phyloP scores from a whole-genome alignment of 352 stramenopile species.

The Phytophthora foliorum region DNA sequence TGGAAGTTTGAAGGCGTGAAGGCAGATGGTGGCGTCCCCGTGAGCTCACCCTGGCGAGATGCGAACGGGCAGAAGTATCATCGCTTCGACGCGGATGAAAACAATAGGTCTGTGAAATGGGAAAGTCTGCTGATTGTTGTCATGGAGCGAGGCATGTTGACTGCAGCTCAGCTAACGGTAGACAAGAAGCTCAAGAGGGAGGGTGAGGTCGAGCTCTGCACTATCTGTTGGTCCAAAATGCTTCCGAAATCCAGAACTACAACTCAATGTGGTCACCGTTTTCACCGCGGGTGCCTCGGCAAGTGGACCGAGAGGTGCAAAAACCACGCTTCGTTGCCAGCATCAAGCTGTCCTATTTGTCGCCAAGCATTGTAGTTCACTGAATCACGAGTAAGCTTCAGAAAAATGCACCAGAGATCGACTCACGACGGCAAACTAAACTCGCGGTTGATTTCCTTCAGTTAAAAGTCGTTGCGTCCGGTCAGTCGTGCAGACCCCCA shows the following conservation, averaged over 20 bases:
- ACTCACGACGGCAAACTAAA: no score
- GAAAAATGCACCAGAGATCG: no score
- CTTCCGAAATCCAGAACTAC: background rate
- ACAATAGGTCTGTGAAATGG: slow-evolving; percentile 19
- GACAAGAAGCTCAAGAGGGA: background rate
- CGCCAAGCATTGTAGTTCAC: background rate
- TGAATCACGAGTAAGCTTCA: no score
- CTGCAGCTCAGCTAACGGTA: no score
- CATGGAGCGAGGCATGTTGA: background rate
- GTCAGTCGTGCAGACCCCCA: no score
- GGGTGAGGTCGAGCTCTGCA: background rate
- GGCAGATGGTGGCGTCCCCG: background rate
- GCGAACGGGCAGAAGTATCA: slow-evolving; percentile 24
- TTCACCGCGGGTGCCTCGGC: slow-evolving; percentile 2
- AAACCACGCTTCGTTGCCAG: background rate
- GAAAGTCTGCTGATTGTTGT: slow-evolving; percentile 22
- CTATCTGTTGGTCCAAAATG: slow-evolving; percentile 9
- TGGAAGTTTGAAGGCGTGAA: slow-evolving; percentile 41
- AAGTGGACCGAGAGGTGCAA: slow-evolving; percentile 9
- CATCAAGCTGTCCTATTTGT: slow-evolving; percentile 8
- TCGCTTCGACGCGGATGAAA: slow-evolving; percentile 30
- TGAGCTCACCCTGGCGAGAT: slow-evolving; percentile 35
- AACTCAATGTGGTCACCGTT: slow-evolving; percentile 14
- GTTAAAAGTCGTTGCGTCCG: no score
- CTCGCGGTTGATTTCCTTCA: no score